Evolutionary conservation across 176 grass and related monocot species (phyloP), one percentile per base, ranked within the genome.

Genomic region (Areca catechu): DNA sequence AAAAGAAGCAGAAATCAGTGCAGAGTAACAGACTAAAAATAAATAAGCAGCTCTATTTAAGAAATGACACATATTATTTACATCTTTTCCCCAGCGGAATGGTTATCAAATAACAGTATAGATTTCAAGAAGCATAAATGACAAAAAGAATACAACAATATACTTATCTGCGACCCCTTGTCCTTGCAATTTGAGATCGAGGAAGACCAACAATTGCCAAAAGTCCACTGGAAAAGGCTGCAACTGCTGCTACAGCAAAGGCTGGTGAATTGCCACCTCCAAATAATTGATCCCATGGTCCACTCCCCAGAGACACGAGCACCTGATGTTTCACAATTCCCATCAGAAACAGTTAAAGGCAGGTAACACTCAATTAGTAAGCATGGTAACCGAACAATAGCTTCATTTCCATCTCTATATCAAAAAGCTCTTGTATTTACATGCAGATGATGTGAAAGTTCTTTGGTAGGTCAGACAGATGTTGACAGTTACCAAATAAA

Each of bases 121-220:
- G 43, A 70, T 79, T 66, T 57, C 19, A 30, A 34, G 64, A 24
- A 56, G 12, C 65, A 67, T 49, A 64, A 71, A 71, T 52, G 65
- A 69, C 12, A 59, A 60, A 47, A 75, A 70, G 64, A 66, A 77
- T 43, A 43, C 34, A 43, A 58, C 57, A 49, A 48, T 67, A 70
- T 79, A 65, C 62, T 65, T 63, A 74, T 51, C 69, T 71, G 68
- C 67, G 78, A 62, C 72, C 63, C 58, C 82, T 84, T 2, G 78
- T 7, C 48, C 58, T 74, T 19, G 73, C 47, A 58, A 79, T 69
- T 57, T 63, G 61, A n/a, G 57, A 72, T 54, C 82, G 76, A 6
- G 82, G 86, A 7, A 95, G 85, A 0, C 90, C 90, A 53, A 95
- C 69, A 75, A 95, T 89, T 58, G 90, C 90, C 50, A 95, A 82